phyloP scores from a whole-genome alignment of 495 filamentous ascomycete genomes.

The Tirmania nivea region DNA sequence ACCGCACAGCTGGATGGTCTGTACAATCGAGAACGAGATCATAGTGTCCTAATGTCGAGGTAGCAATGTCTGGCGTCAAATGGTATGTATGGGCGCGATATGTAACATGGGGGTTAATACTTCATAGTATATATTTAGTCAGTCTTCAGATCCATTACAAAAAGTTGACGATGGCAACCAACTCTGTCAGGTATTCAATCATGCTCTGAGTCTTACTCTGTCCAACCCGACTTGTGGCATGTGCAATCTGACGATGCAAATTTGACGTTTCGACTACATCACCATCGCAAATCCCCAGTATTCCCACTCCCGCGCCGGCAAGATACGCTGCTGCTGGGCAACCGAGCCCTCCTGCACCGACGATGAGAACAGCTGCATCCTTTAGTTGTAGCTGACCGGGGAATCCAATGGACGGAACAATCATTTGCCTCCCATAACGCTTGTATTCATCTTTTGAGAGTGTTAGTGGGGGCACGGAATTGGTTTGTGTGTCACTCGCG shows the following conservation, averaged over 20 bases:
- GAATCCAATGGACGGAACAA: conserved; percentile 65
- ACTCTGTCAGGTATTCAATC: conserved; percentile 41
- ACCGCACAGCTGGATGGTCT: conserved; percentile 74
- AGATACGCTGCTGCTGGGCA: conserved; percentile 83
- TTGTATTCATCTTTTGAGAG: conserved; percentile 46
- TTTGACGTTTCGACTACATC: conserved; percentile 79
- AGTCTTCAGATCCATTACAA: no score
- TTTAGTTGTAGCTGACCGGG: conserved; percentile 67
- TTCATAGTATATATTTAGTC: conserved; percentile 10
- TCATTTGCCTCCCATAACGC: conserved; percentile 82
- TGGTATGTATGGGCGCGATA: conserved; percentile 39
- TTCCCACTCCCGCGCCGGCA: conserved; percentile 68
- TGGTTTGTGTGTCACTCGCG: no score
- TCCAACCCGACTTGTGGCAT: conserved; percentile 48
- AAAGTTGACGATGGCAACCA: conserved; percentile 10
- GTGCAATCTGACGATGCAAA: conserved; percentile 77
- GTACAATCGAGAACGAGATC: conserved; percentile 86
- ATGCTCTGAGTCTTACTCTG: conserved; percentile 64
- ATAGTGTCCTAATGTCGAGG: conserved; percentile 34
- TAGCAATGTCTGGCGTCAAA: conserved; percentile 41
- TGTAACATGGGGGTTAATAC: conserved; percentile 44
- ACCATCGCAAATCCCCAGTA: conserved; percentile 64
- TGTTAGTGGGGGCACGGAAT: conserved; percentile 24
- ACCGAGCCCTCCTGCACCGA: conserved; percentile 84
- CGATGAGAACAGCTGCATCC: conserved; percentile 46